phyloP scores from a whole-genome alignment of 257 asterid species.

The Lantana camara region DNA sequence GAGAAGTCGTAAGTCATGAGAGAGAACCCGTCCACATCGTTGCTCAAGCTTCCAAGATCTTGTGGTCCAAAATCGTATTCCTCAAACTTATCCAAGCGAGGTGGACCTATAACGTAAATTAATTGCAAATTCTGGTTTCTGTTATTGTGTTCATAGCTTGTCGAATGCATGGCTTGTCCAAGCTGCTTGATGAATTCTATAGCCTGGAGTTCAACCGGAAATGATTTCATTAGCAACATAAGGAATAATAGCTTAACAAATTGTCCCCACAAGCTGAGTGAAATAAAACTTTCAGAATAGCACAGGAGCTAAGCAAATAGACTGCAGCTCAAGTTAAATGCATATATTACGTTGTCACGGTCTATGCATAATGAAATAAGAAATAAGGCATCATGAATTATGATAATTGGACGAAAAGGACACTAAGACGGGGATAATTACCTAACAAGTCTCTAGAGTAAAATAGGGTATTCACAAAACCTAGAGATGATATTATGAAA shows the following conservation, averaged over 20 bases:
- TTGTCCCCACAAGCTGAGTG: not conserved
- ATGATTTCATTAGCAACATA: conserved; percentile 30
- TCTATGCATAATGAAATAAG: not conserved
- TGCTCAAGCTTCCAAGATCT: conserved; percentile 64
- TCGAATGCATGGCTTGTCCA: conserved; percentile 83
- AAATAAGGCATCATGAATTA: not conserved
- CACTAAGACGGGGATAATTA: not conserved
- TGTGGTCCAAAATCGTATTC: conserved; percentile 82
- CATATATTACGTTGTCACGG: not conserved
- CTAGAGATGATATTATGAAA: not conserved
- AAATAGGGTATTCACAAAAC: not conserved
- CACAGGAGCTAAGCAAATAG: conserved; percentile 3
- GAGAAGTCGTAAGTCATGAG: conserved; percentile 98
- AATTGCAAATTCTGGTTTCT: conserved; percentile 53
- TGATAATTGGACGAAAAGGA: conserved; percentile 1
- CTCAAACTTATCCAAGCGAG: conserved; percentile 63
- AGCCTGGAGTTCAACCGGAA: conserved; percentile 52
- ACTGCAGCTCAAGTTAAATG: conserved; percentile 17
- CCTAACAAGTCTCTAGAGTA: not conserved
- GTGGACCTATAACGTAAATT: conserved; percentile 89
- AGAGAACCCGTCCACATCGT: conserved; percentile 84
- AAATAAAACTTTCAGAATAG: not conserved
- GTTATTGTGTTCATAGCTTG: conserved; percentile 40
- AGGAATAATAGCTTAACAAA: conserved; percentile 9
- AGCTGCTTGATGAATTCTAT: conserved; percentile 74